Base-by-base conservation (phyloP, 306 rosid species). In the Mimosa bimucronata region DNA sequence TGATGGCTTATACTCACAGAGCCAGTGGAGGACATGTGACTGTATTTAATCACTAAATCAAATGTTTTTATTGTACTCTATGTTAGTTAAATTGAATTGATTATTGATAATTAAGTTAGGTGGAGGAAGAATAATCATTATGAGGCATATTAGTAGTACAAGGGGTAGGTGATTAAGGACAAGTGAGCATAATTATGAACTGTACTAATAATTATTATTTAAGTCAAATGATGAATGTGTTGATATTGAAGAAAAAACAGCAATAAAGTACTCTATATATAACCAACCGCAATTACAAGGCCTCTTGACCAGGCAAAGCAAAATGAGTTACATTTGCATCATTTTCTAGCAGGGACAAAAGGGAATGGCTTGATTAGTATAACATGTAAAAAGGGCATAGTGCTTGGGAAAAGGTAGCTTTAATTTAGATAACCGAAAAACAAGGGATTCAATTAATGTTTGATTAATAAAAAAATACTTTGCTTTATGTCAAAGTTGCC, bases 361-460 rank as follows among this genome's bases (percentile, higher is more conserved):
- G 9, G 4, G 12, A 25, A 6, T 9, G 21, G 37, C 7, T 25
- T 25, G 31, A 25, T 58, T 61, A 34, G 38, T 6, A 34, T 34
- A 2, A 5, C 19, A 55, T 29, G 13, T 26, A 62, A 53, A 80
- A 80, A 74, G 66, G 57, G 42, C 87, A 71, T 80, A 7, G 81
- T 77, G 85, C 70, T 83, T 83, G 85, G 85, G 81, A 81, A 85
- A 80, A 85, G 88, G 23, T 14, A 38, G 23, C 62, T 71, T 74
- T 50, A 50, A 48, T 48, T 18, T 64, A 52, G 9, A 73, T 52
- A 72, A 80, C 69, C 44, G 16, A 64, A 71, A 79, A 73, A 52
- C 28, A 74, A 29, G 53, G 37, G 23, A 50, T 18, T 67, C 62
- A 76, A 16, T 73, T 52, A 77, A 31, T 30, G 73, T 46, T 25